Percentiles rank a stretch among this genome's conserved stretches.
Evolutionary conservation across 495 filamentous ascomycete genomes (phyloP).

Genomic region (Zalerion maritima): DNA sequence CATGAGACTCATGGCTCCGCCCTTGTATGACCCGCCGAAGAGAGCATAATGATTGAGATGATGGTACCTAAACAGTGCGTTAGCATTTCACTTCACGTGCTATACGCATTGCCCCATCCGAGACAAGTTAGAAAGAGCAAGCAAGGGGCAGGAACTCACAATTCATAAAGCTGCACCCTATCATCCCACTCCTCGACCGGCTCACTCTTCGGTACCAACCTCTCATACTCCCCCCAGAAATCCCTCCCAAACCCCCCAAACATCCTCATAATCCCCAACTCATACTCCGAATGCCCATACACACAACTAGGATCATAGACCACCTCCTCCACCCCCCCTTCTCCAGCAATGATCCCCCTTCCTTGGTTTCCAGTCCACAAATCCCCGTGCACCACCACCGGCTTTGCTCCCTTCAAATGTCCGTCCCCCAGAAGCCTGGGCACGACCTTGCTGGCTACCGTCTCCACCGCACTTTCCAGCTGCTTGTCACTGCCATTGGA

Average conservation of each 20-base stretch:
- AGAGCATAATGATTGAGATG: conserved; percentile 80
- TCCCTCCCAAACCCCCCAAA: conserved; percentile 71
- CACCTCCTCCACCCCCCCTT: conserved; percentile 54
- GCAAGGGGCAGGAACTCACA: conserved; percentile 37
- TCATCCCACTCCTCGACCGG: conserved; percentile 77
- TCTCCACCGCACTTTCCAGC: conserved; percentile 46
- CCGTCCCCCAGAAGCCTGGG: conserved; percentile 54
- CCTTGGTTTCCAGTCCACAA: conserved; percentile 80
- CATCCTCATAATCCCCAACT: conserved; percentile 89
- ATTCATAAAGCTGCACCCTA: conserved; percentile 61
- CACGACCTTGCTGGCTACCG: conserved; percentile 45
- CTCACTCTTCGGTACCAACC: conserved; percentile 59
- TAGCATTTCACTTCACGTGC: no score
- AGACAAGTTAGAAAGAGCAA: neutral
- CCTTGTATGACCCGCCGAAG: conserved; percentile 64
- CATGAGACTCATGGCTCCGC: conserved; percentile 64
- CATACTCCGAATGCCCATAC: conserved; percentile 82
- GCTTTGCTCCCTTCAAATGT: conserved; percentile 45
- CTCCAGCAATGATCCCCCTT: conserved; percentile 43
- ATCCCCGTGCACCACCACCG: conserved; percentile 81
- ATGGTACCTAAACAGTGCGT: conserved; percentile 61
- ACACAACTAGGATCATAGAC: conserved; percentile 69
- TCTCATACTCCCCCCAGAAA: conserved; percentile 68
- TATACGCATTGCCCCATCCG: conserved; percentile 6
- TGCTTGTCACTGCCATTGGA: conserved; percentile 49